These are phyloP conservation scores for Bipolaris sorokiniana DNA, from an alignment of 2,329 filamentous ascomycete genomes.

Conservation along the genomic window DNA sequence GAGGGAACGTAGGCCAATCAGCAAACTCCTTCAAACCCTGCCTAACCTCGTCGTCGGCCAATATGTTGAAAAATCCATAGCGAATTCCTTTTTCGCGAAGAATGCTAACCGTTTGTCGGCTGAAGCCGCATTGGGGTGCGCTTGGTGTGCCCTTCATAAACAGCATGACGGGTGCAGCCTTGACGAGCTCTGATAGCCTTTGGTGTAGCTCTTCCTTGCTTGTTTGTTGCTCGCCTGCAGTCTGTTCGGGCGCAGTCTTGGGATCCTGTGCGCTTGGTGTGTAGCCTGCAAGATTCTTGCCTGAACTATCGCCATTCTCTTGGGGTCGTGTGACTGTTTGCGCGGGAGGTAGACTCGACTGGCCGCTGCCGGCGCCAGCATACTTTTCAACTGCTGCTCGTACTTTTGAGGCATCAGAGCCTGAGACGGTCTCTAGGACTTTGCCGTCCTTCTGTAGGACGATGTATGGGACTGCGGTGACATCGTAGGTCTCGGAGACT, in stretches of 20 bases:
- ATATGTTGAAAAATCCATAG: conserved; percentile 98
- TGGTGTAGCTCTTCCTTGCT: conserved; percentile 84
- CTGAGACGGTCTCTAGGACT: conserved; percentile 83
- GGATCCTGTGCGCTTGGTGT: conserved; percentile 53
- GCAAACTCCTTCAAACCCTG: conserved; percentile 96
- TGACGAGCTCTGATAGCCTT: conserved; percentile 82
- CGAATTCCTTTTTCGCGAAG: conserved; percentile 88
- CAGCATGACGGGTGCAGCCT: conserved; percentile 95
- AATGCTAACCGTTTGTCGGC: conserved; percentile 83
- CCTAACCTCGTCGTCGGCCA: conserved; percentile 95
- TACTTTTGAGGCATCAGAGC: conserved; percentile 86
- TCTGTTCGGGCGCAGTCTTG: conserved; percentile 56
- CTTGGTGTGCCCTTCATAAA: conserved; percentile 98
- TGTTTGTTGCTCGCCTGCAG: conserved; percentile 47
- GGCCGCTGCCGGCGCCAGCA: conserved; percentile 59
- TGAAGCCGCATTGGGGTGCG: conserved; percentile 89
- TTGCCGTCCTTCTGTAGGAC: conserved; percentile 78
- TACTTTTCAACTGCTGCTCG: conserved; percentile 84
- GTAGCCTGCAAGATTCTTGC: conserved; percentile 54
- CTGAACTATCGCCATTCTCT: conserved; percentile 45
- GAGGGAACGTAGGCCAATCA: conserved; percentile 98
- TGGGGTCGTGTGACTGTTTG: conserved; percentile 54
- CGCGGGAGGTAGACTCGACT: conserved; percentile 50
- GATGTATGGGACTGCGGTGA: conserved; percentile 91
- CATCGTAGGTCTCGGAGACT: conserved; percentile 89